Evolutionary conservation across 495 filamentous ascomycete genomes (phyloP), one percentile per base, ranked within the genome.

Genomic region (Xylaria curta): DNA sequence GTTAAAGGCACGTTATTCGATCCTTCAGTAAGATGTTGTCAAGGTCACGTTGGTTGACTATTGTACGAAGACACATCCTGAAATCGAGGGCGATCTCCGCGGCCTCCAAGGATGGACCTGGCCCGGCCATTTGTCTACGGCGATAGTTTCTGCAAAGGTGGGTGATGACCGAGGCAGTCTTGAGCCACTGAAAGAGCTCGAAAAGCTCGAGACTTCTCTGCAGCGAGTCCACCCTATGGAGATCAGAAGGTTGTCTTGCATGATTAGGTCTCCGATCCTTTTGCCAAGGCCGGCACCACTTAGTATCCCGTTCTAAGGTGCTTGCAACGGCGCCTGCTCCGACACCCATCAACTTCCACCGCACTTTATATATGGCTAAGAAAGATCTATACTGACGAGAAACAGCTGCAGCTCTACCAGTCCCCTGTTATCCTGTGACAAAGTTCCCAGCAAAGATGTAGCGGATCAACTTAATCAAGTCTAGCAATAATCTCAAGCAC

Each of bases 221-320:
- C 3, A 28, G 24, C 51, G 24, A 56, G 28, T 56, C 51, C 24
- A 56, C 26, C 51, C 51, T 21, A 28, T 56, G 24, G 51, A 28
- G 24, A 56, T 31, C 21, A 56, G 9, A 56, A 56, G 51, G 51
- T 54, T 58, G 73, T 69, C 3, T 79, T 75, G 2, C 76, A 82
- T 31, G 74, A 82, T 60, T 82, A 78, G 81, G 71, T 75, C 40
- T 75, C 76, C 44, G 78, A 82, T 47, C 71, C 70, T 6, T 82
- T 71, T 62, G 24, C 79, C 0, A 78, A 80, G 19, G 51, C 51
- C 3, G 51, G 24, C 12, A 76, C 76, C 2, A 75, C 74, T 33
- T 81, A 74, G 63, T 80, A 72, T 66, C 54, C 72, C 6, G 73
- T 42, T 42, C 38, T 13, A 13, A 10, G 38, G 10, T 42, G 38